Percentiles rank a stretch among this genome's conserved stretches.
phyloP scores from a whole-genome alignment of 1,139 yeast species.

The Candida frijolesensis region DNA sequence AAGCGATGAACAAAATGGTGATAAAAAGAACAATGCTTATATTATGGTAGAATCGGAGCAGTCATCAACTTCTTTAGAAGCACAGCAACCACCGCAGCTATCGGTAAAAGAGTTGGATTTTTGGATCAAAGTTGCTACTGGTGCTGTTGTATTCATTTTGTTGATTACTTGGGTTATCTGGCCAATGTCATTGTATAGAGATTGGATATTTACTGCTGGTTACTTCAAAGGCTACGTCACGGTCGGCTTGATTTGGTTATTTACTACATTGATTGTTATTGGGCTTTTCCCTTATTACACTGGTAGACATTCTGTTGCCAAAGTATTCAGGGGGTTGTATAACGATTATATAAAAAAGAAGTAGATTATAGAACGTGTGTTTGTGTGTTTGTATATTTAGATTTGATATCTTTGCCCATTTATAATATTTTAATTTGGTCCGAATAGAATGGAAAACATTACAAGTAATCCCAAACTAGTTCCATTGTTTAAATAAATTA shows the following conservation, averaged over 20 bases:
- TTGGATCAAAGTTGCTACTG: slow-evolving; percentile 7
- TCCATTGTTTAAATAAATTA: too few relatives aligned
- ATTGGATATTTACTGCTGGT: slow-evolving; percentile 40
- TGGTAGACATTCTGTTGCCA: slow-evolving; percentile 31
- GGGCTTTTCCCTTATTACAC: slow-evolving; percentile 42
- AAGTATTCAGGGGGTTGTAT: slow-evolving; percentile 26
- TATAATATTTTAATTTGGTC: too few relatives aligned
- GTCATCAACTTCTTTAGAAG: slow-evolving; percentile 1
- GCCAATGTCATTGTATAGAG: slow-evolving; percentile 51
- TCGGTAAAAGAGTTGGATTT: slow-evolving; percentile 10
- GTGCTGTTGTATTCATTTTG: slow-evolving; percentile 27
- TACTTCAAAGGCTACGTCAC: slow-evolving; percentile 46
- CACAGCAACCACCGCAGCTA: neutral
- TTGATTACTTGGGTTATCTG: slow-evolving; percentile 42
- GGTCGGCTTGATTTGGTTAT: slow-evolving; percentile 42
- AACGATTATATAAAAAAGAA: slow-evolving; percentile 18
- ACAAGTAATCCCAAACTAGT: too few relatives aligned
- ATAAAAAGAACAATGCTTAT: neutral
- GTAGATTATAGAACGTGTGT: too few relatives aligned
- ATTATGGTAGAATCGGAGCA: neutral
- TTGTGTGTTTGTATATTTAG: too few relatives aligned
- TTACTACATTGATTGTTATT: slow-evolving; percentile 30
- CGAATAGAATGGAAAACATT: too few relatives aligned
- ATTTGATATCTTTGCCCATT: too few relatives aligned
- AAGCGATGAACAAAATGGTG: slow-evolving; percentile 5